phyloP scores from a whole-genome alignment of 2,329 filamentous ascomycete genomes.

The Aspergillus terreus region DNA sequence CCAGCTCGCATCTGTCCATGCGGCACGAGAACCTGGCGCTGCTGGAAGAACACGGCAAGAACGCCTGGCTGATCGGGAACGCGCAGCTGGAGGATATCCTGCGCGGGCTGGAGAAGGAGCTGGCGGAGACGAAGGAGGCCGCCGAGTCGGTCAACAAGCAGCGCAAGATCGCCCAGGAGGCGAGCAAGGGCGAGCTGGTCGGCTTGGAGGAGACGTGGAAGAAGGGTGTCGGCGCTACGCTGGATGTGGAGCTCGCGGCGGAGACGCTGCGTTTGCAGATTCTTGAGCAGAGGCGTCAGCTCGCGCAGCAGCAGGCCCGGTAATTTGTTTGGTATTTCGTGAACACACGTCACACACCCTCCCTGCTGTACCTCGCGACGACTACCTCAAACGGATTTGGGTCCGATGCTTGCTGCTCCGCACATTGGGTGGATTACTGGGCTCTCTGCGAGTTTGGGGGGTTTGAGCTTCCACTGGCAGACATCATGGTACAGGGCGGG shows the following conservation, averaged over 20 bases:
- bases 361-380: no score
- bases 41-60: slow-evolving; percentile 79
- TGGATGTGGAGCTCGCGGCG: slow-evolving; percentile 83
- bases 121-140: slow-evolving; percentile 63
- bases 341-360: no score
- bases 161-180: slow-evolving; percentile 67
- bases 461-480: no score
- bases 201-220: slow-evolving; percentile 76
- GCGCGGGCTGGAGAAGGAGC: slow-evolving; percentile 66
- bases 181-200: slow-evolving; percentile 67
- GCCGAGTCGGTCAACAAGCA: slow-evolving; percentile 70
- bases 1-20: slow-evolving; percentile 55
- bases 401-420: no score
- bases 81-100: slow-evolving; percentile 72
- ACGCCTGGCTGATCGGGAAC: slow-evolving; percentile 87
- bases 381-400: no score
- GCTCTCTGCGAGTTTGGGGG: no score
- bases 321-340: slow-evolving; percentile 8
- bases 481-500: no score
- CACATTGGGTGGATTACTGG: no score
- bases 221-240: slow-evolving; percentile 68
- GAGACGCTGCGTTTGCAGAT: slow-evolving; percentile 68
- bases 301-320: slow-evolving; percentile 32
- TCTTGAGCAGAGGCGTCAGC: slow-evolving; percentile 54
- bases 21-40: slow-evolving; percentile 63